These are phyloP conservation scores for maize (Zea mays) DNA, from an alignment of 176 grass and related monocot genomes.

Conservation along the genomic window Zm-B73-REFERENCE-NAM-5.0 NC_050099.1:245483001-245483500, in stretches of 20 bases:
- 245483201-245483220: constrained; percentile 3
- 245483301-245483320: too few relatives aligned
- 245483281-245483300: too few relatives aligned
- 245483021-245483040: neutral
- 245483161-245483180: neutral
- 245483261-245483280: neutral
- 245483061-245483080: neutral
- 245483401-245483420: too few relatives aligned
- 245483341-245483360: too few relatives aligned
- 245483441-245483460: too few relatives aligned
- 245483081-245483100: neutral
- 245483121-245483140: constrained; percentile 10
- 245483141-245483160: neutral
- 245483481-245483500: too few relatives aligned
- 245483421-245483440: too few relatives aligned
- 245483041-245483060: neutral
- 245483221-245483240: constrained; percentile 2
- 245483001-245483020: neutral
- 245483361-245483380: too few relatives aligned
- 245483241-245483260: neutral
- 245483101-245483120: neutral
- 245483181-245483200: constrained; percentile 18
- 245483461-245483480: too few relatives aligned
- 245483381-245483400: too few relatives aligned
- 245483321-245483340: too few relatives aligned